A percentile compares a stretch with the other conserved stretches of the same genome.
Evolutionary conservation across 179 eudicot genomes (phyloP).

Genomic region (Silene vulgaris): DNA sequence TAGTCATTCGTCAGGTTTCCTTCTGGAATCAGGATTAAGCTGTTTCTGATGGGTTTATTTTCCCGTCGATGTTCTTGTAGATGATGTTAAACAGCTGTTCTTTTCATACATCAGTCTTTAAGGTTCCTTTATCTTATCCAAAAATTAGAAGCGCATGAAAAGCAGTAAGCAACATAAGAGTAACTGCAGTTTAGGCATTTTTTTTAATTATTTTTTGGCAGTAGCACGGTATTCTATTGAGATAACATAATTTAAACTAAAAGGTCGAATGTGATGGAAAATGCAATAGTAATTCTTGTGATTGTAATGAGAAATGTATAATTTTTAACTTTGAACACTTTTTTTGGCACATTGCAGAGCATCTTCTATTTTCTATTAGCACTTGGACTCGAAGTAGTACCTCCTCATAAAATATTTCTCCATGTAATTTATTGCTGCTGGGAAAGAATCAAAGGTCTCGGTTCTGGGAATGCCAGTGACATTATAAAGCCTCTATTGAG

Average conservation of each 20-base stretch:
- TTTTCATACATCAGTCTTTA: background rate
- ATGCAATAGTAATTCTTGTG: background rate
- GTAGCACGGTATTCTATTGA: background rate
- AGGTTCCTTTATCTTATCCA: background rate
- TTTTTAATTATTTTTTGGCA: background rate
- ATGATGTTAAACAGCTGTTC: background rate
- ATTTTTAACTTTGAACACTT: background rate
- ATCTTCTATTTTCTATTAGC: conserved; percentile 61
- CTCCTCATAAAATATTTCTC: conserved; percentile 42
- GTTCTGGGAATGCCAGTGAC: conserved; percentile 29
- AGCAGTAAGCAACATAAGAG: background rate
- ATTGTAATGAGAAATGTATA: background rate
- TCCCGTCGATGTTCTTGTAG: background rate
- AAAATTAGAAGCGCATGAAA: background rate
- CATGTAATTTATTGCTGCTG: conserved; percentile 32
- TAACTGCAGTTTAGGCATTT: background rate
- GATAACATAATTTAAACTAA: background rate
- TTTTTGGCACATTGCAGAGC: conserved; percentile 39
- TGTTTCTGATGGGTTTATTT: background rate
- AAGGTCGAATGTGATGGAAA: background rate
- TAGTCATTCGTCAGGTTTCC: background rate
- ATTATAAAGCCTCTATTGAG: conserved; percentile 63
- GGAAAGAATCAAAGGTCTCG: conserved; percentile 34
- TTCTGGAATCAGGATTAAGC: background rate
- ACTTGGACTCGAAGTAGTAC: conserved; percentile 69